Evolutionary conservation across 2,329 filamentous ascomycete species (phyloP), one percentile per base, ranked within the genome.

Genomic region (Penicillium verrucosum): DNA sequence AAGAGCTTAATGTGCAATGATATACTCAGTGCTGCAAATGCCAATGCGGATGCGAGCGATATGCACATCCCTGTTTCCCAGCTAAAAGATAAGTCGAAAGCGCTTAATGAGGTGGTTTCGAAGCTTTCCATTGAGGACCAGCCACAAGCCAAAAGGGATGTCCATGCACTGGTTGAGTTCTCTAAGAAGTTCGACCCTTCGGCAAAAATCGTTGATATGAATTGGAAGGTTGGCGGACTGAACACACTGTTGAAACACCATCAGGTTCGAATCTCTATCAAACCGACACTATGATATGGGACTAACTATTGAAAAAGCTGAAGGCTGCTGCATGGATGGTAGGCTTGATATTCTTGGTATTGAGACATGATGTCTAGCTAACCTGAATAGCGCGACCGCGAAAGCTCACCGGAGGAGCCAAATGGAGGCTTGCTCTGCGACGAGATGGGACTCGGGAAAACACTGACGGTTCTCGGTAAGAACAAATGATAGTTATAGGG

Each of bases 381-480:
- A 67, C 43, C 25, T n/a, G 37, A 21, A 5, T 42, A 73, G 71
- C 69, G 67, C 32, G 57, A 69, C n/a, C 66, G 70, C 16, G 72
- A 75, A 45, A 63, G 55, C 7, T 62, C 63, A 2, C 7, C 1
- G 0, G 18, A 12, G 6, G 12, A n/a, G 11, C 71, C 74, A 1
- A 57, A 49, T 16, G 75, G 75, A 6, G 75, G 75, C 0, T 63
- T 78, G 18, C 64, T 75, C 1, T 74, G 71, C 30, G 75, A 78
- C 50, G 67, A 70, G 10, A 77, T 77, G 75, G 75, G 75, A 0
- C 70, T 76, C 29, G 75, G 75, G 1, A 77, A 77, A 57, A 75
- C 73, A 0, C 66, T 75, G 3, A 70, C 72, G 51, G 66, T 70
- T 38, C 65, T 77, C 40, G 67, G 69, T 73, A 64, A 37, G 34